Conservation (phyloP, 2,329 filamentous ascomycete genomes). For the Chaetomium globosum region DNA sequence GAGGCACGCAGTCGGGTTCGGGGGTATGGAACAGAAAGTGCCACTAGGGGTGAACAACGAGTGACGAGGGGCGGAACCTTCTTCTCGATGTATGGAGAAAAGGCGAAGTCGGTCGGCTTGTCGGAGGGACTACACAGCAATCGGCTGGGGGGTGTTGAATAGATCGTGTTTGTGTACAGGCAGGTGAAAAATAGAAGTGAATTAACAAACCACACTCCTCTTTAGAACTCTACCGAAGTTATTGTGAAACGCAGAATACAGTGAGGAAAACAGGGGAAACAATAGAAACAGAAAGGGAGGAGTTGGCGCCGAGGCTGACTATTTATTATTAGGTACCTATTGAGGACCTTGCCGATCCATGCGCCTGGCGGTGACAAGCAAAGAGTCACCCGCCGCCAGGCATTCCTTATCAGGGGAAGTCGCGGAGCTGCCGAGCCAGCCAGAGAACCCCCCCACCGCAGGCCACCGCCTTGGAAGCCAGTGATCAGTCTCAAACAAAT, state of each 20-base stretch:
- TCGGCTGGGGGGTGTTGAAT: not conserved
- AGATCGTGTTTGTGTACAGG: not conserved
- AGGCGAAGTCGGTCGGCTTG: not conserved
- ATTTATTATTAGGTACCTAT: constrained; percentile 3
- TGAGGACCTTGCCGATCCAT: constrained; percentile 5
- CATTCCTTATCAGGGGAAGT: not conserved
- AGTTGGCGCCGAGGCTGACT: constrained; percentile 1
- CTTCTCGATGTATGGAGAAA: not conserved
- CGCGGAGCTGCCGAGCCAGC: constrained; percentile 10
- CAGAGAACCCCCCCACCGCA: not conserved
- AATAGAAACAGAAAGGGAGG: not conserved
- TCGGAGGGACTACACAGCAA: not conserved
- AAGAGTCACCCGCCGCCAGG: constrained; percentile 8
- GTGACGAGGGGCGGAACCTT: not conserved
- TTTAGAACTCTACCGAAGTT: not conserved
- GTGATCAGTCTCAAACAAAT: not conserved
- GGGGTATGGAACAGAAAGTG: not conserved
- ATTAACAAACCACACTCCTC: not conserved
- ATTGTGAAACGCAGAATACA: constrained; percentile 6
- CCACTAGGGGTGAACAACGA: not conserved
- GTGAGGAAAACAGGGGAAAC: not conserved
- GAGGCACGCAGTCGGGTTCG: not conserved
- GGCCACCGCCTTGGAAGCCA: not conserved
- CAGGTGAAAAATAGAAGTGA: not conserved
- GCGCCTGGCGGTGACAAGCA: not conserved